A percentile compares a stretch with the other conserved stretches of the same genome.
These are phyloP conservation scores for Macrolepiota fuliginosa DNA, from an alignment of 768 basidiomycete species.

Conservation along the genomic window DNA sequence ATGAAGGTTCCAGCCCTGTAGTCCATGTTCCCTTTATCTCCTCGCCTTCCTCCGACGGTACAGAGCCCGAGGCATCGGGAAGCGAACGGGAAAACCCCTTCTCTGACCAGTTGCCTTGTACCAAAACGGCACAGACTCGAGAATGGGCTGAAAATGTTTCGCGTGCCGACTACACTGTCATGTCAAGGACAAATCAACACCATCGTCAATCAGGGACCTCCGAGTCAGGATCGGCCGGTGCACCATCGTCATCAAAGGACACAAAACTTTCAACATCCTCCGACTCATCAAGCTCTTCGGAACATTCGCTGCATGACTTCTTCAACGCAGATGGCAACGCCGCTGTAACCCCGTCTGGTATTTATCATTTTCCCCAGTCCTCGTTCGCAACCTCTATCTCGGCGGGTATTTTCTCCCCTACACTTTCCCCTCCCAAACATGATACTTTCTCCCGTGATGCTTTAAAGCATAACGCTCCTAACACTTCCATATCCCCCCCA, in stretches of 20 bases:
- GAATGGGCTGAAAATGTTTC: conserved; percentile 40
- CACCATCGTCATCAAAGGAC: neutral
- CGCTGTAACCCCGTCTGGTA: conserved; percentile 10
- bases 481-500: neutral
- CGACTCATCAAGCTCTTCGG: conserved; percentile 21
- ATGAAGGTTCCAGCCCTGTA: conserved; percentile 16
- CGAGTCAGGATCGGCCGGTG: neutral
- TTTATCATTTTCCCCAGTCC: conserved; percentile 22
- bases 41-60: conserved; percentile 7
- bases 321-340: conserved; percentile 9
- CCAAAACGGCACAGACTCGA: conserved; percentile 4
- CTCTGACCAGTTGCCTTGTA: neutral
- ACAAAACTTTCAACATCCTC: conserved; percentile 3
- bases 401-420: neutral
- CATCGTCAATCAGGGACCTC: neutral
- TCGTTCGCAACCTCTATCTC: conserved; percentile 20
- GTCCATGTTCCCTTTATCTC: conserved; percentile 29
- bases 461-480: neutral
- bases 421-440: neutral
- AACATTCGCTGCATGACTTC: conserved; percentile 10
- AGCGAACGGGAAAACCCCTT: conserved; percentile 13
- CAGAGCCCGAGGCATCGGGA: conserved; percentile 10
- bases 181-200: neutral
- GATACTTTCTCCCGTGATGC: neutral
- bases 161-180: conserved; percentile 20